These are phyloP conservation scores for Scheffersomyces stambukii DNA, from an alignment of 1,139 yeast genomes.

Conservation along the genomic window DNA sequence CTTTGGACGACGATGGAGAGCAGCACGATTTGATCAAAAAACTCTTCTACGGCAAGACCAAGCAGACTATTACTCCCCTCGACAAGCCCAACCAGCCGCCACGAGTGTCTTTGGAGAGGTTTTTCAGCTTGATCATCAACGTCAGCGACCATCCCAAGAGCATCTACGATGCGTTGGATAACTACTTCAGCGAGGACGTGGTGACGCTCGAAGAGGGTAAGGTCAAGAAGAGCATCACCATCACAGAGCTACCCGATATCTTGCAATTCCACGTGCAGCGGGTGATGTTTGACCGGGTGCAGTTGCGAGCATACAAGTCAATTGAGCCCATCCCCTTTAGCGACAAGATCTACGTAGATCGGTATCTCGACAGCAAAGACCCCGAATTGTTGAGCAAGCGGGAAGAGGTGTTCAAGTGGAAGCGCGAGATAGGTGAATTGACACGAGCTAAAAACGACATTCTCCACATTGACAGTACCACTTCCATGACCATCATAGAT, in stretches of 20 bases:
- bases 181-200: slow-evolving; percentile 73
- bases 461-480: slow-evolving; percentile 39
- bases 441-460: slow-evolving; percentile 40
- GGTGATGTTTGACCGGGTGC: slow-evolving; percentile 79
- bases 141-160: slow-evolving; percentile 85
- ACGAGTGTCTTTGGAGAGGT: slow-evolving; percentile 71
- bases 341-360: slow-evolving; percentile 75
- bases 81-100: slow-evolving; percentile 24
- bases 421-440: slow-evolving; percentile 45
- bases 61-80: slow-evolving; percentile 40
- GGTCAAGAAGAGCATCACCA: slow-evolving; percentile 69
- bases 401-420: slow-evolving; percentile 63
- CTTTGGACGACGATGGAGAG: slow-evolving; percentile 69
- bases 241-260: slow-evolving; percentile 70
- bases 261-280: slow-evolving; percentile 91
- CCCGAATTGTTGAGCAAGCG: slow-evolving; percentile 49
- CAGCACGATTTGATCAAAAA: slow-evolving; percentile 76
- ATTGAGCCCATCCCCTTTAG: slow-evolving; percentile 78
- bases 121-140: slow-evolving; percentile 75
- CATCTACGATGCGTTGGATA: slow-evolving; percentile 80
- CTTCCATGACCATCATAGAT: slow-evolving; percentile 48
- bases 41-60: slow-evolving; percentile 69
- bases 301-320: slow-evolving; percentile 74
- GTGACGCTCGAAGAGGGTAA: slow-evolving; percentile 68
- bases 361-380: slow-evolving; percentile 76